Conservation (phyloP, 75 land plant species). For the Chamaecyparis obtusa region DNA sequence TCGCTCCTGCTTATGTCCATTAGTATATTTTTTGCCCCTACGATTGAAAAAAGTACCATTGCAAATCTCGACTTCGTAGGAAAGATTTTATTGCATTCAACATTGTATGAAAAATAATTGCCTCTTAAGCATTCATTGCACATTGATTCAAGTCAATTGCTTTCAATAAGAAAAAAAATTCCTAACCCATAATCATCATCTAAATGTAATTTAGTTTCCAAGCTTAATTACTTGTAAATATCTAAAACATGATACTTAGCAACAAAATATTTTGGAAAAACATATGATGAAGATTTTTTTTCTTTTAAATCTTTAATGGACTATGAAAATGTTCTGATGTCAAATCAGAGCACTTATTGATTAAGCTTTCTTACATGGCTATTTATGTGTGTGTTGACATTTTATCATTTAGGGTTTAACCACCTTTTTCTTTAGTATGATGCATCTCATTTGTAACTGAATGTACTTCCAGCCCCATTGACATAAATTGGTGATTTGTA, state of each 20-base stretch:
- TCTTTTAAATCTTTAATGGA: too few species aligned
- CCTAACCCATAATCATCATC: not conserved
- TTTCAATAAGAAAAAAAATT: not conserved
- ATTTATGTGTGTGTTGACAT: too few species aligned
- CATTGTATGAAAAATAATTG: not conserved
- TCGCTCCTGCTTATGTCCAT: conserved; percentile 46
- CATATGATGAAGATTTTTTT: too few species aligned
- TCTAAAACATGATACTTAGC: not conserved
- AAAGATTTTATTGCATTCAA: conserved; percentile 22
- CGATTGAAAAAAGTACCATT: conserved; percentile 50
- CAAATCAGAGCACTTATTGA: too few species aligned
- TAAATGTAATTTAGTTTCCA: not conserved
- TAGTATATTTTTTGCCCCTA: conserved; percentile 35
- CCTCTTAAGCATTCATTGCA: not conserved
- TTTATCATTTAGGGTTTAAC: too few species aligned
- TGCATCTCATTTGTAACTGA: too few species aligned
- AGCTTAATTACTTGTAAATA: not conserved
- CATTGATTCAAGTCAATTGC: not conserved
- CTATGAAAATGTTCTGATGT: too few species aligned
- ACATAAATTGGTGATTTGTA: too few species aligned
- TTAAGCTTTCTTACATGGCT: too few species aligned
- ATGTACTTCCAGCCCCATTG: too few species aligned
- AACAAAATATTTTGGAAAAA: too few species aligned
- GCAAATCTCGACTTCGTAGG: conserved; percentile 39
- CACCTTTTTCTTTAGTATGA: too few species aligned